A percentile compares a stretch with the other conserved stretches of the same genome.
Evolutionary conservation across 129 eudicot species (phyloP).

Genomic region (Helianthus annuus): HanXRQr2.0-SUNRISE NC_035437.2:167025538-167026037

Average conservation of each 20-base stretch:
- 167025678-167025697: slow-evolving; percentile 58
- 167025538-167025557: background rate
- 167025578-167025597: background rate
- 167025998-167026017: slow-evolving; percentile 20
- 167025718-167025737: slow-evolving; percentile 53
- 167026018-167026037: slow-evolving; percentile 1
- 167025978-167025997: slow-evolving; percentile 49
- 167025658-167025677: slow-evolving; percentile 50
- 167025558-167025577: background rate
- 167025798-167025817: slow-evolving; percentile 48
- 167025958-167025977: slow-evolving; percentile 42
- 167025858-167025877: slow-evolving; percentile 61
- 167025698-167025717: slow-evolving; percentile 66
- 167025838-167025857: slow-evolving; percentile 52
- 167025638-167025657: slow-evolving; percentile 64
- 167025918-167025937: slow-evolving; percentile 47
- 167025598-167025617: slow-evolving; percentile 1
- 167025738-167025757: slow-evolving; percentile 49
- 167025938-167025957: slow-evolving; percentile 54
- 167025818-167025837: slow-evolving; percentile 53
- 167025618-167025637: slow-evolving; percentile 38
- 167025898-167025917: slow-evolving; percentile 39
- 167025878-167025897: slow-evolving; percentile 35
- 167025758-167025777: slow-evolving; percentile 55
- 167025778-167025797: slow-evolving; percentile 45